Evolutionary conservation across 768 basidiomycete species (phyloP).

Genomic region (Lentinula aciculospora): DNA sequence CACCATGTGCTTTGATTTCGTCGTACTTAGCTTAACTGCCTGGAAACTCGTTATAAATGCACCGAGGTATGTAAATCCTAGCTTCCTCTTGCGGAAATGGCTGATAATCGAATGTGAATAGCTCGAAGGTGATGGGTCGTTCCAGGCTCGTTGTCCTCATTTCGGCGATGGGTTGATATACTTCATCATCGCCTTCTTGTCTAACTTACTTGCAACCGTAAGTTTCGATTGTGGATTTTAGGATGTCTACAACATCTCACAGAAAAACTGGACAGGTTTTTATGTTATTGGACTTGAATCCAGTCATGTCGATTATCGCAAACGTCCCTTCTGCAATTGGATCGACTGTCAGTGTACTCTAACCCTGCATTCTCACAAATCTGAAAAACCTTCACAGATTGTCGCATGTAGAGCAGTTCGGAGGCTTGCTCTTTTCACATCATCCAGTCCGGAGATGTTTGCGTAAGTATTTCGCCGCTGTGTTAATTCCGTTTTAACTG

Average conservation of each 20-base stretch:
- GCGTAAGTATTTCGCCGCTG: not conserved
- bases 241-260: not conserved
- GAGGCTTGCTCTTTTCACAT: slow-evolving; percentile 33
- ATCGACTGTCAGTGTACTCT: slow-evolving; percentile 43
- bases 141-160: slow-evolving; percentile 31
- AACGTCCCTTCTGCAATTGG: slow-evolving; percentile 53
- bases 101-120: not conserved
- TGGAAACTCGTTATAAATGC: slow-evolving; percentile 47
- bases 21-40: slow-evolving; percentile 55
- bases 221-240: slow-evolving; percentile 13
- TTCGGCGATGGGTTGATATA: slow-evolving; percentile 65
- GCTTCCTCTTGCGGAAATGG: slow-evolving; percentile 17
- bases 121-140: slow-evolving; percentile 13
- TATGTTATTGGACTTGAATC: slow-evolving; percentile 47
- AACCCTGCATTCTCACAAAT: not conserved
- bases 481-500: not conserved
- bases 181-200: slow-evolving; percentile 74
- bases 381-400: not conserved
- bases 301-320: slow-evolving; percentile 49
- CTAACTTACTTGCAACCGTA: slow-evolving; percentile 56
- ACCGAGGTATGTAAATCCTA: slow-evolving; percentile 34
- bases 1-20: slow-evolving; percentile 69
- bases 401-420: slow-evolving; percentile 26
- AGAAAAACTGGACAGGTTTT: slow-evolving; percentile 26
- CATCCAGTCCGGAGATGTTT: slow-evolving; percentile 7